Conservation (phyloP, 2,329 filamentous ascomycete genomes). For the Ceratocystis diversiconidia region DNA sequence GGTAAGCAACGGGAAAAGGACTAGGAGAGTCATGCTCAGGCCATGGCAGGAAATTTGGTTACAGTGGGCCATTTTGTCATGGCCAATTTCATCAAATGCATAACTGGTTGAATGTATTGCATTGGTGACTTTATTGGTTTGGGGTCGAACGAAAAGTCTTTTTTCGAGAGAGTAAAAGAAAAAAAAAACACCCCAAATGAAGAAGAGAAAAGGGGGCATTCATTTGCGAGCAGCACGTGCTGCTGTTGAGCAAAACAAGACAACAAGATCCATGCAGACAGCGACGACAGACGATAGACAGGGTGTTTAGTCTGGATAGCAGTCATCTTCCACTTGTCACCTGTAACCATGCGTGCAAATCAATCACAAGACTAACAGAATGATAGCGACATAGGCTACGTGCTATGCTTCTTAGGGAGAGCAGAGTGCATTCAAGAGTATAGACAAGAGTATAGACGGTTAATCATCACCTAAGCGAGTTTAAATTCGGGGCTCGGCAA, state of each 20-base stretch:
- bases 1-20: background rate
- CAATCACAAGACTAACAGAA: background rate
- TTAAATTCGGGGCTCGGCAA: background rate
- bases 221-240: too few relatives aligned
- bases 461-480: background rate
- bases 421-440: background rate
- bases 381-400: background rate
- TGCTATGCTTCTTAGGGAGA: background rate
- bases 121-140: background rate
- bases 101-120: background rate
- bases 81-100: constrained; percentile 1
- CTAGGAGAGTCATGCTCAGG: background rate
- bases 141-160: background rate
- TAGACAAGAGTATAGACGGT: background rate
- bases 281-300: background rate
- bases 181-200: background rate
- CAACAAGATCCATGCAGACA: background rate
- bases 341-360: background rate
- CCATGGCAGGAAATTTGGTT: background rate
- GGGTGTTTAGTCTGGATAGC: background rate
- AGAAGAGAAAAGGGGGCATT: background rate
- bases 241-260: too few relatives aligned
- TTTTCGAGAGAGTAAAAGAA: background rate
- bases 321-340: background rate
- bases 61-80: constrained; percentile 5